A percentile compares a stretch with the other conserved stretches of the same genome.
phyloP scores from a whole-genome alignment of 352 stramenopile species.

The Plasmopara halstedii region DNA sequence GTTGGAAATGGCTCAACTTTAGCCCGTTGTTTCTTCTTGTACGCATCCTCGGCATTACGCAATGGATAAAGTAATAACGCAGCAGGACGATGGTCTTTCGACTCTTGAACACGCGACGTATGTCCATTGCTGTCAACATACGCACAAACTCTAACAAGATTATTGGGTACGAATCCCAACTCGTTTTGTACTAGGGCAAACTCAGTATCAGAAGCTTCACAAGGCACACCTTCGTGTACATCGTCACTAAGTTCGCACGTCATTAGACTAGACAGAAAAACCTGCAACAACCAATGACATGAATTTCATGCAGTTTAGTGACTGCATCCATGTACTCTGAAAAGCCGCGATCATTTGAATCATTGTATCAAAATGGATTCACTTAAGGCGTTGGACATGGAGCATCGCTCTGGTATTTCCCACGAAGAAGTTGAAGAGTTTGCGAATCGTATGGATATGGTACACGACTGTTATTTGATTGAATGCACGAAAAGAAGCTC shows the following conservation, averaged over 20 bases:
- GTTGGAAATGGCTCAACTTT: constrained; percentile 59
- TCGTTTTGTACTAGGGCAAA: constrained; percentile 31
- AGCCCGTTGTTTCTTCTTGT: constrained; percentile 53
- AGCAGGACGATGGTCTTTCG: constrained; percentile 9
- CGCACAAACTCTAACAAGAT: constrained; percentile 37
- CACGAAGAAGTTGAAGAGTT: constrained; percentile 69
- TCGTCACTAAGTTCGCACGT: neutral
- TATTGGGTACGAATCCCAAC: constrained; percentile 46
- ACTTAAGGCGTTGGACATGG: constrained; percentile 58
- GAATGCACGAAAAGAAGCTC: neutral
- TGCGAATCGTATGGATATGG: constrained; percentile 57
- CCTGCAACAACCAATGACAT: too few relatives aligned
- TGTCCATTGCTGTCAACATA: constrained; percentile 17
- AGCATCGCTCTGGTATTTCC: constrained; percentile 52
- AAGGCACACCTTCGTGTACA: constrained; percentile 34
- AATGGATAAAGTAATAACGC: constrained; percentile 55
- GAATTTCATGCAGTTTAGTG: constrained; percentile 6
- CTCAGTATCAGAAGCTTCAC: constrained; percentile 24
- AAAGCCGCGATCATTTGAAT: constrained; percentile 12
- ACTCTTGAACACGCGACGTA: constrained; percentile 4
- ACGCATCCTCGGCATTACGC: constrained; percentile 39
- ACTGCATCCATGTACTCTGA: constrained; percentile 7
- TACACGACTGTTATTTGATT: constrained; percentile 8
- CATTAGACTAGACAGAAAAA: constrained; percentile 1
- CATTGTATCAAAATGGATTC: constrained; percentile 38